phyloP scores from a whole-genome alignment of 345 rosid species.

The Lepidium sativum region DNA sequence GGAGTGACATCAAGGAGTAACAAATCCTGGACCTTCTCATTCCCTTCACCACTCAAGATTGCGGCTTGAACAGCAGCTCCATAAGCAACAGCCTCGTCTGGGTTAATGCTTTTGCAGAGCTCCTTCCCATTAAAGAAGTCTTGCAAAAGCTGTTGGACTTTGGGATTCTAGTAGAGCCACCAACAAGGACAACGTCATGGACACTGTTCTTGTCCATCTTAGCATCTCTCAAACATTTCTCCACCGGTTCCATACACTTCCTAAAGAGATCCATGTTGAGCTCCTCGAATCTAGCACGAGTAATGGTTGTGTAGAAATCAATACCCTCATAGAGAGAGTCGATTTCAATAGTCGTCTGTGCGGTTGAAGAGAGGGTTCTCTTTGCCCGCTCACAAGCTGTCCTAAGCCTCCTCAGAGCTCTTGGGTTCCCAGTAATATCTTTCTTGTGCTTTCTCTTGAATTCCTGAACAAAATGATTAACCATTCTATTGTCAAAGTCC shows the following conservation, averaged over 20 bases:
- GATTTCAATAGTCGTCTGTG: slow-evolving; percentile 52
- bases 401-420: slow-evolving; percentile 63
- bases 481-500: slow-evolving; percentile 46
- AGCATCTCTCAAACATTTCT: slow-evolving; percentile 54
- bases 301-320: slow-evolving; percentile 43
- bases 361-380: slow-evolving; percentile 56
- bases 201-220: slow-evolving; percentile 57
- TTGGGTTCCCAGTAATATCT: slow-evolving; percentile 43
- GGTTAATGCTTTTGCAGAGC: slow-evolving; percentile 54
- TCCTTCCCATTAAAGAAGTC: slow-evolving; percentile 53
- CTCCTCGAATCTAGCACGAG: slow-evolving; percentile 43
- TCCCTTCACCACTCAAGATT: slow-evolving; percentile 54
- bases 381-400: slow-evolving; percentile 61
- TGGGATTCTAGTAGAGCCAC: slow-evolving; percentile 56
- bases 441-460: slow-evolving; percentile 52
- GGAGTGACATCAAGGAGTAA: slow-evolving; percentile 53
- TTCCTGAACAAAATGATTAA: slow-evolving; percentile 53
- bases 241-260: slow-evolving; percentile 55
- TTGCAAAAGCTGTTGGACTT: slow-evolving; percentile 48
- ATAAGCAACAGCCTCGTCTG: slow-evolving; percentile 55
- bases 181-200: slow-evolving; percentile 52
- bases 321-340: slow-evolving; percentile 48
- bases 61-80: slow-evolving; percentile 70
- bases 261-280: slow-evolving; percentile 45
- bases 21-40: slow-evolving; percentile 55